Base-by-base conservation (phyloP, 352 stramenopile genomes). In the Aphanomyces stellatus region DNA sequence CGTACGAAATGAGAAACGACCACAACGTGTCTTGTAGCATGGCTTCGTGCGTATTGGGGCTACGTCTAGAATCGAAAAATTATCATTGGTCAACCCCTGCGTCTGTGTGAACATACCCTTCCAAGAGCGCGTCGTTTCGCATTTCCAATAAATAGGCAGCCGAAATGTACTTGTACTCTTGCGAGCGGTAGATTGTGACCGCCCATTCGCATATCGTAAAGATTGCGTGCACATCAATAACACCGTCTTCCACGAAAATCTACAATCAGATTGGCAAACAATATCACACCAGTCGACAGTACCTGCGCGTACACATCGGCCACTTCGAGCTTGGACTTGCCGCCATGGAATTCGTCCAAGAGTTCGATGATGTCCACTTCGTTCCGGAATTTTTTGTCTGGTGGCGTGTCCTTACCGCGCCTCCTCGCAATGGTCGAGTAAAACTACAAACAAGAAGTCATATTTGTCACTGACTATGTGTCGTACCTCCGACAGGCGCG, bases 151-250 rank as follows among this genome's bases (percentile, higher is more conserved):
- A 62, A 8, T 84, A 85, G 40, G 91, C 69, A 35, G 82, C 80
- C 37, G 85, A 88, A 4, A 95, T 71, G 69, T 90, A 95, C 8
- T 86, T 79, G 53, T 91, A 93, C 42, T 95, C 86, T 22, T 82
- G 77, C 7, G 86, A 83, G 25, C 86, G 78, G 48, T 95, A 84
- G 34, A 78, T 87, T 19, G 84, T 90, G 24, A 95, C 80, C 17
- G 84, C 81, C 86, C 86, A 95, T 51, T 95, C 86, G 31, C 84
- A 93, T 2, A 95, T 74, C 5, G 91, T 71, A 41, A 90, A 85
- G 40, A 95, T 61, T 8, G 77, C 80, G 28, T 83, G 73, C 15
- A 88, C 71, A 61, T 95, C 85, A 6, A 93, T n/a, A 80, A 82
- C 43, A 40, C 31, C 3, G 6, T 67, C 42, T 28, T 67, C 60